Base-by-base conservation (phyloP, 345 rosid species). In the Tarenaya hassleriana region DNA sequence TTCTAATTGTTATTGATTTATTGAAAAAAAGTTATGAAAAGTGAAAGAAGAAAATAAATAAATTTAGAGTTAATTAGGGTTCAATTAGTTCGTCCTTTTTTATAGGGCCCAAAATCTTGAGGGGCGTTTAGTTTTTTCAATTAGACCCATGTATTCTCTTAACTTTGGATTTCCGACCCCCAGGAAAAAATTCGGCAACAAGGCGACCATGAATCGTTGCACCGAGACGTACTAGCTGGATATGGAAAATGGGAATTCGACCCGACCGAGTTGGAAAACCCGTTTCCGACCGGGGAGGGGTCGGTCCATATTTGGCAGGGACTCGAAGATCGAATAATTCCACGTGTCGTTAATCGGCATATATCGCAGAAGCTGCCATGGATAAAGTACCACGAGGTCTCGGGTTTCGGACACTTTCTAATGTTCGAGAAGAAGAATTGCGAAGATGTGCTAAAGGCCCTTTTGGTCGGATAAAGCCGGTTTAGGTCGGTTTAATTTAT, bases 281-380 rank as follows among this genome's bases (percentile, higher is more conserved):
- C 95, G n/a, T 82, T 82, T 32, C 70, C 69, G 0, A 42, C 73
- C 47, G 68, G 67, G 0, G 75, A 70, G 60, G 84, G 89, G 11
- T 70, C 77, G 0, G 80, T 91, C 13, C 87, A 87, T 38, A 46
- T 91, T 2, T 91, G 98, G 96, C 88, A 82, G 69, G 88, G 78
- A 10, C 21, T 34, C 1, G 87, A 80, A 47, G 98, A 91, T 55
- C 66, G 75, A 62, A 65, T 86, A 44, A 68, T 82, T 58, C 85
- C 87, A 0, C 52, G 16, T 2, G 53, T 69, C 40, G 31, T 86
- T 19, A 81, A 77, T 31, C 77, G 64, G 7, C 78, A 64, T 58
- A 60, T 90, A 5, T 41, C 82, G 0, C 62, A 77, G 29, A 82
- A 73, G 68, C 79, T 80, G 49, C 91, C 86, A 4, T 90, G 96